These are phyloP conservation scores for Trichothecium sympodiale DNA, from an alignment of 2,329 filamentous ascomycete species.

Conservation along the genomic window DNA sequence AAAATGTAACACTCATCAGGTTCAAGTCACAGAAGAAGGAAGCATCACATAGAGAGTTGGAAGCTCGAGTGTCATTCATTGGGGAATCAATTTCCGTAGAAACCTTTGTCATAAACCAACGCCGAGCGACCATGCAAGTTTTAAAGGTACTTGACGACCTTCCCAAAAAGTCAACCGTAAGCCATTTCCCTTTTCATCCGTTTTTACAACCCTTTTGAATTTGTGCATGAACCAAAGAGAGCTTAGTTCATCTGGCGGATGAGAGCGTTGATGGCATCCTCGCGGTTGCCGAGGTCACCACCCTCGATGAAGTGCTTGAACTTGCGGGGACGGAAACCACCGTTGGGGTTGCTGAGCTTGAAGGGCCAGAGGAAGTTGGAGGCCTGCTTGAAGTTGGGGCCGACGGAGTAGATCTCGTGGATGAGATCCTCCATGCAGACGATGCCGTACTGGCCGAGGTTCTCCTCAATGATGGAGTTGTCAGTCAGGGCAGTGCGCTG, in stretches of 20 bases:
- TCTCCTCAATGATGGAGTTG: slow-evolving; percentile 95
- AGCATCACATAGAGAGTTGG: slow-evolving; percentile 13
- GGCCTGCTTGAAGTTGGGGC: slow-evolving; percentile 99
- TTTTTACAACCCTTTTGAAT: slow-evolving; percentile 11
- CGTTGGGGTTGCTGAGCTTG: slow-evolving; percentile 97
- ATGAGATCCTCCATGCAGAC: slow-evolving; percentile 99
- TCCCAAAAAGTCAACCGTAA: slow-evolving; percentile 8
- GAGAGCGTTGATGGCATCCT: slow-evolving; percentile 94
- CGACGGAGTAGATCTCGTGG: slow-evolving; percentile 98
- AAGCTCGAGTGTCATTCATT: slow-evolving; percentile 29
- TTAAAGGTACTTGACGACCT: slow-evolving; percentile 8
- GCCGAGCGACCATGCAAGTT: slow-evolving; percentile 29
- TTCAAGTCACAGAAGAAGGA: slow-evolving; percentile 1
- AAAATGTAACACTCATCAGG: slow-evolving; percentile 3
- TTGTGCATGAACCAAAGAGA: slow-evolving; percentile 5
- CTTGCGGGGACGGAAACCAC: slow-evolving; percentile 92
- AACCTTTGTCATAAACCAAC: slow-evolving; percentile 26
- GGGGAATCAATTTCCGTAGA: slow-evolving; percentile 26
- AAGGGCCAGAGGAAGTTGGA: slow-evolving; percentile 99
- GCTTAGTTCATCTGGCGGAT: slow-evolving; percentile 97
- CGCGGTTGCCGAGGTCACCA: slow-evolving; percentile 96
- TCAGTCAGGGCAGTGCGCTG: slow-evolving; percentile 93
- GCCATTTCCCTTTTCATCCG: slow-evolving; percentile 14
- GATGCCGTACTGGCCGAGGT: slow-evolving; percentile 95
- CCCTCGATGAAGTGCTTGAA: slow-evolving; percentile 99